Evolutionary conservation across 179 eudicot species (phyloP).

Genomic region (Carnegiea gigantea): DNA sequence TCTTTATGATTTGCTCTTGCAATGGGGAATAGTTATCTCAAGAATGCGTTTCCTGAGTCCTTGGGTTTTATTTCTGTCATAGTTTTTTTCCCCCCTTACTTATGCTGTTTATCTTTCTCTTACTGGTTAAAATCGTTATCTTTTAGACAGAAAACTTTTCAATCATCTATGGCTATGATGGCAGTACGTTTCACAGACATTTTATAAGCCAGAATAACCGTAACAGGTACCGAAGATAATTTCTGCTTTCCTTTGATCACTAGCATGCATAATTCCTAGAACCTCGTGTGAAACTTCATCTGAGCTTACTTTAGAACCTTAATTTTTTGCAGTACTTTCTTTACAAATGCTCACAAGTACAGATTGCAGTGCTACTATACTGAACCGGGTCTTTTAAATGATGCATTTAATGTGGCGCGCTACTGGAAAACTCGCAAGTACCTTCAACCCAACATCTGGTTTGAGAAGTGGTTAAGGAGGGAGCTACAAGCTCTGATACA

Average conservation of each 20-base stretch:
- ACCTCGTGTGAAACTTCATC: background rate
- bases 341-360: constrained; percentile 69
- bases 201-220: constrained; percentile 39
- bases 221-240: constrained; percentile 39
- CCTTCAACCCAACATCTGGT: constrained; percentile 59
- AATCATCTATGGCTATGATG: constrained; percentile 62
- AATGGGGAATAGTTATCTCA: background rate
- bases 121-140: background rate
- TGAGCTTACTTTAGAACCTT: constrained; percentile 7
- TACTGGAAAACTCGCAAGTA: constrained; percentile 73
- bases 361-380: constrained; percentile 74
- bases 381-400: constrained; percentile 48
- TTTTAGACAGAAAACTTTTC: constrained; percentile 63
- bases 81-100: background rate
- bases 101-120: background rate
- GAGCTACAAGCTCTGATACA: constrained; percentile 86
- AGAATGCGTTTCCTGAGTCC: background rate
- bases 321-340: constrained; percentile 57
- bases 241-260: constrained; percentile 10
- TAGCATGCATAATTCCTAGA: background rate
- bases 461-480: constrained; percentile 72
- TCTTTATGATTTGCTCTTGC: background rate
- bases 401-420: constrained; percentile 45
- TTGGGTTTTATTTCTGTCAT: background rate
- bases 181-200: constrained; percentile 57